Evolutionary conservation across 176 grass and related monocot species (phyloP), one percentile per base, ranked within the genome.

Genomic region (Cocos nucifera): DNA sequence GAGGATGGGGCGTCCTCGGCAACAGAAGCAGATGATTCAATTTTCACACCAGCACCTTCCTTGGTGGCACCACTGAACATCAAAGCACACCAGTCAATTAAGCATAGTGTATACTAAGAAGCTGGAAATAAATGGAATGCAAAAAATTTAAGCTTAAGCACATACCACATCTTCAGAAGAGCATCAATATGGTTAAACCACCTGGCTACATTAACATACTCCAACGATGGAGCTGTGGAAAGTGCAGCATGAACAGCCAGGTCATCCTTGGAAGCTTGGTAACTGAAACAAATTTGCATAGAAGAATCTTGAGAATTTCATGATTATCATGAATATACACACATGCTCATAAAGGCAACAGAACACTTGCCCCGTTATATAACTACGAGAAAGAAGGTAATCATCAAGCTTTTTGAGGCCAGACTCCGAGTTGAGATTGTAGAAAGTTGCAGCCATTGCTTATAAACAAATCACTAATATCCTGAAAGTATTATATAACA

Each of bases 231-330:
- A 51, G 70, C 25, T 3, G 82, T 15, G 22, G 72, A 63, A 49
- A 92, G 68, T 29, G 71, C 77, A 12, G 75, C 64, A 56, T 88
- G 83, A 53, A 92, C 81, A 83, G 84, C 78, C 69, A 97, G 18
- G 51, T 97, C 93, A 88, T 97, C 93, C 73, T 97, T 97, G 7
- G 93, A 97, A 49, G 93, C 93, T 88, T 91, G 87, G 73, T 88
- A 97, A 7, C 93, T 97, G 56, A 39, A 71, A 22, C 53, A 71
- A 35, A 59, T 48, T 49, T 53, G 19, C 66, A 4, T 23, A 65
- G 21, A 51, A 54, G 4, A 22, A 19, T 10, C 1, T 39, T 39
- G 32, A 35, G 1, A 35, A 35, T 35, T 35, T 35, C 4, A 35
- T 35, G 8, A 8, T 30, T 35, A 35, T 35, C 32, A 9, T 35